Percentiles rank a stretch among this genome's conserved stretches.
These are phyloP conservation scores for Globisporangium splendens DNA, from an alignment of 352 stramenopile species.

Conservation along the genomic window DNA sequence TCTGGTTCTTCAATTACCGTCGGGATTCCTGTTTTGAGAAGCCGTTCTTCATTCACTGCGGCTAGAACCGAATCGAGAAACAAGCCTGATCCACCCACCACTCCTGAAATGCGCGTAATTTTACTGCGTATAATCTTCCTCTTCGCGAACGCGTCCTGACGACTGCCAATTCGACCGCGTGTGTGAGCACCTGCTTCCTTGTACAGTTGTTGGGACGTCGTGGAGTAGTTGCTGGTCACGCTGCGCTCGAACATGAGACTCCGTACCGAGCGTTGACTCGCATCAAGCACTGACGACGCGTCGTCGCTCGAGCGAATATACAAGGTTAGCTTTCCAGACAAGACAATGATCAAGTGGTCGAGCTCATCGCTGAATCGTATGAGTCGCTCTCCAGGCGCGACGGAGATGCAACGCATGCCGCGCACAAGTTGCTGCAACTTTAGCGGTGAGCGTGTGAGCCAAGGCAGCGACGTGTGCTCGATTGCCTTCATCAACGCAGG, in stretches of 20 bases:
- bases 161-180: neutral
- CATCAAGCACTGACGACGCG: slow-evolving; percentile 33
- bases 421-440: slow-evolving; percentile 43
- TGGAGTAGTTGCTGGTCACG: slow-evolving; percentile 69
- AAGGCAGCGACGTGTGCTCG: slow-evolving; percentile 24
- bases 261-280: slow-evolving; percentile 50
- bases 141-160: slow-evolving; percentile 7
- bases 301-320: slow-evolving; percentile 42
- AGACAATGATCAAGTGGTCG: slow-evolving; percentile 42
- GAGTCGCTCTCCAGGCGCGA: slow-evolving; percentile 37
- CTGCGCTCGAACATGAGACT: slow-evolving; percentile 52
- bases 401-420: slow-evolving; percentile 22
- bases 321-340: slow-evolving; percentile 37
- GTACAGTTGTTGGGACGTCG: slow-evolving; percentile 56
- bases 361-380: slow-evolving; percentile 36
- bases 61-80: slow-evolving; percentile 54
- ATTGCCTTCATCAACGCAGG: slow-evolving; percentile 24
- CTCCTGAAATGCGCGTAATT: slow-evolving; percentile 15
- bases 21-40: slow-evolving; percentile 10
- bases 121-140: slow-evolving; percentile 15
- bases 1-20: slow-evolving; percentile 5
- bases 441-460: slow-evolving; percentile 21
- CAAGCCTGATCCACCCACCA: slow-evolving; percentile 9
- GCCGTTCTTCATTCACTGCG: slow-evolving; percentile 31
- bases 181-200: slow-evolving; percentile 5